phyloP scores from a whole-genome alignment of 2,329 filamentous ascomycete species.

The Xylaria sp. region DNA sequence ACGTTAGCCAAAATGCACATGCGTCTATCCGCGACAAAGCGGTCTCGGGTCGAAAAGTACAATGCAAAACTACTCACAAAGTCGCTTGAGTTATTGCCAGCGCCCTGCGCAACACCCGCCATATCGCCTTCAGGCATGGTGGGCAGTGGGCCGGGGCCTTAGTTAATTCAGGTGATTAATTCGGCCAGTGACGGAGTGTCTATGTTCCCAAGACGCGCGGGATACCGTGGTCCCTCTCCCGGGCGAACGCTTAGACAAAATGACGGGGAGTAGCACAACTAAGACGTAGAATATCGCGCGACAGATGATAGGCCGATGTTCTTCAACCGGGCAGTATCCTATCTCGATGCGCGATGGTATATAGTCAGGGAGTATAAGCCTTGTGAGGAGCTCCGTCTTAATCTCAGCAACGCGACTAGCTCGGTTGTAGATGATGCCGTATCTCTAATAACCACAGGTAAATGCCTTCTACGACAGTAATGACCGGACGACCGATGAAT shows the following conservation, averaged over 20 bases:
- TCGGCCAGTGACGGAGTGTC: conserved; percentile 26
- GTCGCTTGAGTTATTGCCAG: conserved; percentile 86
- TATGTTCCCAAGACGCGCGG: conserved; percentile 25
- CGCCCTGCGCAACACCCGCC: conserved; percentile 54
- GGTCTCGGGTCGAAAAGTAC: conserved; percentile 30
- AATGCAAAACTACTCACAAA: conserved; percentile 74
- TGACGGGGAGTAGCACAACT: conserved; percentile 30
- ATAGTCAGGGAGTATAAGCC: conserved; percentile 17
- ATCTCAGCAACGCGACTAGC: neutral
- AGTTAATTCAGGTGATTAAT: conserved; percentile 23
- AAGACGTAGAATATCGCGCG: conserved; percentile 27
- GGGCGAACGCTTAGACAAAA: conserved; percentile 8
- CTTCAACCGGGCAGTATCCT: neutral
- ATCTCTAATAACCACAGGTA: neutral
- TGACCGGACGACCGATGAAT: conserved; percentile 17
- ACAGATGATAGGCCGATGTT: conserved; percentile 15
- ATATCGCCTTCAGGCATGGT: conserved; percentile 54
- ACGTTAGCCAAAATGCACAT: conserved; percentile 48
- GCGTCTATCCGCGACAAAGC: conserved; percentile 41
- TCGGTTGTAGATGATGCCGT: conserved; percentile 1
- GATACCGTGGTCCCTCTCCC: conserved; percentile 17
- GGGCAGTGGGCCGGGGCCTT: conserved; percentile 35
- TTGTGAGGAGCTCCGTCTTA: conserved; percentile 5
- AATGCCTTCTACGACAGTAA: neutral
- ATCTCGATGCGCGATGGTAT: conserved; percentile 23